A percentile compares a stretch with the other conserved stretches of the same genome.
Conservation (phyloP, 495 filamentous ascomycete species). For the Podospora conica region DNA sequence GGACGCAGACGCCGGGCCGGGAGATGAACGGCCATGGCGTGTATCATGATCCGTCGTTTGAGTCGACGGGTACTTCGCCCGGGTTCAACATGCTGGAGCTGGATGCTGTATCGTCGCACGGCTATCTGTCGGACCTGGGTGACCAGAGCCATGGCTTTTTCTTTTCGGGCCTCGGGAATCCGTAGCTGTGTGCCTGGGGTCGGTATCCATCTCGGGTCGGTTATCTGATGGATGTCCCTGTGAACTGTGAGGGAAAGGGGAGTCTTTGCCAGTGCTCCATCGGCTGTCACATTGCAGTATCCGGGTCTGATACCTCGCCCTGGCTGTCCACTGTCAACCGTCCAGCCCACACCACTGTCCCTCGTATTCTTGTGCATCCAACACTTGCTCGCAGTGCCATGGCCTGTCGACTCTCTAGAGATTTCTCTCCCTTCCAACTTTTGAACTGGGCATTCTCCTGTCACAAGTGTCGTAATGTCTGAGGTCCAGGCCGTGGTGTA, state of each 20-base stretch:
- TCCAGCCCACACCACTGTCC: too few species aligned
- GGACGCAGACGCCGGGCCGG: conserved; percentile 8
- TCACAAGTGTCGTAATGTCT: neutral
- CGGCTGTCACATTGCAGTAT: neutral
- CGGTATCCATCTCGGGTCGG: neutral
- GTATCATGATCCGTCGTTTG: neutral
- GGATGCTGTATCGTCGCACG: conserved; percentile 11
- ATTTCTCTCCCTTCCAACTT: neutral
- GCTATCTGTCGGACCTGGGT: conserved; percentile 10
- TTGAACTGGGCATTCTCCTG: neutral
- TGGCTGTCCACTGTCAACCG: too few species aligned
- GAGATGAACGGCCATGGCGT: neutral
- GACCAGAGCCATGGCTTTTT: conserved; percentile 10
- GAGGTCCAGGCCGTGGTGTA: neutral
- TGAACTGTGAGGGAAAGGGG: neutral
- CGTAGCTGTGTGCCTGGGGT: neutral
- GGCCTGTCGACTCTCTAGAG: too few species aligned
- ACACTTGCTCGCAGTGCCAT: too few species aligned
- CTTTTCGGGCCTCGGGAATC: conserved; percentile 2
- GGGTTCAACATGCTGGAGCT: conserved; percentile 11
- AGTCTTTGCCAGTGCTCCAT: neutral
- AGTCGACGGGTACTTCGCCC: conserved; percentile 2
- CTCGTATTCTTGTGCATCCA: neutral
- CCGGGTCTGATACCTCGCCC: too few species aligned
- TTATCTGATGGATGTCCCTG: neutral